These are phyloP conservation scores for Copromyces sp. DNA, from an alignment of 495 filamentous ascomycete species.

Conservation along the genomic window DNA sequence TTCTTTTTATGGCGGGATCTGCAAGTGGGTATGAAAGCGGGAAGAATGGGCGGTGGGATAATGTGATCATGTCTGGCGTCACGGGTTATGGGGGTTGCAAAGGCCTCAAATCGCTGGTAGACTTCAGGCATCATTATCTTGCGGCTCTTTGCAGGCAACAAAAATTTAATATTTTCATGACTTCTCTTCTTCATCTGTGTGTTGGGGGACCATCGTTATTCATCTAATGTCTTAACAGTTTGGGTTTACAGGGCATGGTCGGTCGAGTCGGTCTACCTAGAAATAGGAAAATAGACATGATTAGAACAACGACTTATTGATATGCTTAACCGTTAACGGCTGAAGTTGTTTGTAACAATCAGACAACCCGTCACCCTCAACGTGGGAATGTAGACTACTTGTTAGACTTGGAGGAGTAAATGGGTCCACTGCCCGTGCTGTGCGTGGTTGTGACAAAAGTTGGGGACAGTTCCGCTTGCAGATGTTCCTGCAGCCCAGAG, in stretches of 20 bases:
- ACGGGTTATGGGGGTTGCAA: constrained; percentile 20
- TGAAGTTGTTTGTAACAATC: neutral
- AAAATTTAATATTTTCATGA: constrained; percentile 27
- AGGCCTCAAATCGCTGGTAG: constrained; percentile 17
- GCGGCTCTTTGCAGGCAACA: constrained; percentile 17
- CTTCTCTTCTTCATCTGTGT: constrained; percentile 19
- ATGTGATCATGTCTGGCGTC: constrained; percentile 19
- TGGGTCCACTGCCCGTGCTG: neutral
- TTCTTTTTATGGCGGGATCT: constrained; percentile 22
- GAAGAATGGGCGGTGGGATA: constrained; percentile 21
- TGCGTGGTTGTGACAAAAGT: neutral
- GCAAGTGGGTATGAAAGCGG: constrained; percentile 15
- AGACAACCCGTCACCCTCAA: neutral
- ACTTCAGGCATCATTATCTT: constrained; percentile 23
- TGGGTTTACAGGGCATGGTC: constrained; percentile 23
- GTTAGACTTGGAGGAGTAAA: neutral
- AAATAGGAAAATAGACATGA: constrained; percentile 24
- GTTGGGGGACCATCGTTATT: constrained; percentile 21
- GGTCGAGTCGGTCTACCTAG: constrained; percentile 2
- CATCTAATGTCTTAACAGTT: constrained; percentile 28
- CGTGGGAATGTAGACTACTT: neutral
- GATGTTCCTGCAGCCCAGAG: neutral
- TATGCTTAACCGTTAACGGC: neutral
- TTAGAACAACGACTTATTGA: neutral
- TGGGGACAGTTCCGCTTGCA: neutral